Evolutionary conservation across 768 basidiomycete genomes (phyloP).

Genomic region (Lactifluus rugatus): DNA sequence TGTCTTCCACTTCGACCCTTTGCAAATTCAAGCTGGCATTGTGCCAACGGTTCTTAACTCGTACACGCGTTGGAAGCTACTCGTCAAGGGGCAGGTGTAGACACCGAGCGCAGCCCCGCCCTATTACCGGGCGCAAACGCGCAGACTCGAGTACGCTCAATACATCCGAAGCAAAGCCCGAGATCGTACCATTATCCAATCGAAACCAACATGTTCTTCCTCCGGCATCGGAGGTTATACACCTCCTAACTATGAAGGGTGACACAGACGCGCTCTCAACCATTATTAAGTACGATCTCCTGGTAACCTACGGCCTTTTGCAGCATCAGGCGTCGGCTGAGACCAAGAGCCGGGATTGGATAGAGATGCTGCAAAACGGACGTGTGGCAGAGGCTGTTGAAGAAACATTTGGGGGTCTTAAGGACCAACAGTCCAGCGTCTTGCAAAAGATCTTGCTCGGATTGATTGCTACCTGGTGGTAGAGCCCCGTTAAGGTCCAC

Average conservation of each 20-base stretch:
- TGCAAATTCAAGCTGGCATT: constrained; percentile 26
- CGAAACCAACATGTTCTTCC: constrained; percentile 9
- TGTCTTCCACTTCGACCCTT: constrained; percentile 22
- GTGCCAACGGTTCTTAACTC: constrained; percentile 23
- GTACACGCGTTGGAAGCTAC: background rate
- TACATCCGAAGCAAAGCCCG: background rate
- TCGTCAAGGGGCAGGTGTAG: constrained; percentile 16
- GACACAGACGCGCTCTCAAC: constrained; percentile 1
- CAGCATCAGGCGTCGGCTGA: constrained; percentile 17
- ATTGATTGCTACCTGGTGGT: constrained; percentile 15
- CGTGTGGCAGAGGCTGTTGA: constrained; percentile 10
- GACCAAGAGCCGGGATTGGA: constrained; percentile 15
- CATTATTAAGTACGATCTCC: constrained; percentile 23
- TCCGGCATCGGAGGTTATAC: constrained; percentile 17
- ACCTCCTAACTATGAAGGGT: constrained; percentile 10
- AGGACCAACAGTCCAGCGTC: background rate
- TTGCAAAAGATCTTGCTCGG: constrained; percentile 4
- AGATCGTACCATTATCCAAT: background rate
- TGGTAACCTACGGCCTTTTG: constrained; percentile 23
- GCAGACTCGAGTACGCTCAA: background rate
- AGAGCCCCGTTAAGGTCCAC: background rate
- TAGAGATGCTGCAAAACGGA: constrained; percentile 16
- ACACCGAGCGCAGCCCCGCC: constrained; percentile 23
- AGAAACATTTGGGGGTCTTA: constrained; percentile 8
- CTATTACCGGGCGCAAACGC: constrained; percentile 16